Base-by-base conservation (phyloP, 2,329 filamentous ascomycete species). In the Fusarium sp. region DNA sequence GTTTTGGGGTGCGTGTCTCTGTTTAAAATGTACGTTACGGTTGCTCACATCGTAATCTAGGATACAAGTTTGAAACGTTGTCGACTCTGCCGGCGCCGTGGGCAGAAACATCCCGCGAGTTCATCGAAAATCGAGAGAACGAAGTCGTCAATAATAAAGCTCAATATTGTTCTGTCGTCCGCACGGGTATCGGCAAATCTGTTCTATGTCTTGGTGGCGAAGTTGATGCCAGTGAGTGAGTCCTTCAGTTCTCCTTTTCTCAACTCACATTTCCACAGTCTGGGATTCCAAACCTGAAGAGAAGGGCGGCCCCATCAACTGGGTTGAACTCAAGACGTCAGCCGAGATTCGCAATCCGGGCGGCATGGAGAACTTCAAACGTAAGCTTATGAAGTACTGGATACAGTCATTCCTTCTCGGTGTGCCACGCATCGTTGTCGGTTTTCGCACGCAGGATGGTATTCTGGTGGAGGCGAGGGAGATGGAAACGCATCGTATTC, bases 51-150 rank as follows among this genome's bases (percentile, higher is more conserved):
- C 20, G 9, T 8, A 15, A 7, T 6, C 18, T 73, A 96, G 94
- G 96, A 41, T 99, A 99, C 85, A 99, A 99, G 81, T 99, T 99
- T 78, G 96, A 99, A 82, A 93, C 94, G 0, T 83, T 99, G 4
- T 91, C 92, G 12, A 91, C 96, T 5, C 84, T 98, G 8, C 91
- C 94, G 6, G 84, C 87, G 6, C 89, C 92, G 2, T 98, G 95
- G 91, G 91, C 88, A 61, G 89, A 92, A 64, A 92, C 90, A 1
- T 85, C 91, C 2, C 89, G 94, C 63, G 91, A 93, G 2, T 90
- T 91, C 66, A 98, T 99, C 72, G 95, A 98, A 80, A 85, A 84
- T 63, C 90, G 96, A 34, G 90, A 93, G 48, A 82, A 90, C 6
- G 86, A 92, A 62, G 79, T 91, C 14, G 95, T 98, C 56, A 95